These are phyloP conservation scores for Claviceps humidiphila DNA, from an alignment of 2,329 filamentous ascomycete genomes.

Conservation along the genomic window DNA sequence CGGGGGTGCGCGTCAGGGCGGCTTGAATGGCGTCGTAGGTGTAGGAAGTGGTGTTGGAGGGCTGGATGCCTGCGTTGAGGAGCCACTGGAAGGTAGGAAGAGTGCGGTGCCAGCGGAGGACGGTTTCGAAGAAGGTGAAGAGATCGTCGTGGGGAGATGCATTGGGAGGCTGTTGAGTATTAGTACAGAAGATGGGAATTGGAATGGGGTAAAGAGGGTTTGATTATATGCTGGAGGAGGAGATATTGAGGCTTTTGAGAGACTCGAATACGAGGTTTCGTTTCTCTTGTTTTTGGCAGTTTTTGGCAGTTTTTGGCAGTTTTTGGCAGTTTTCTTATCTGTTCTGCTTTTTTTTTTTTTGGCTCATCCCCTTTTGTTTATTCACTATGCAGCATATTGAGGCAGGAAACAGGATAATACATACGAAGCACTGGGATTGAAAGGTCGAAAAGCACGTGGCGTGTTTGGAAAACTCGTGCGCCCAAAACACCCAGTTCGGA, in stretches of 20 bases:
- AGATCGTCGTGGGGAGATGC: slow-evolving; percentile 45
- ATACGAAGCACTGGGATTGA: slow-evolving; percentile 46
- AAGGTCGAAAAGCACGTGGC: slow-evolving; percentile 56
- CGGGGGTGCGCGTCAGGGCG: slow-evolving; percentile 35
- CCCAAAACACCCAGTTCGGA: slow-evolving; percentile 49
- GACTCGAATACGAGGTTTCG: not conserved
- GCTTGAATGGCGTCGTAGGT: slow-evolving; percentile 37
- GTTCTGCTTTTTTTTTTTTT: no score
- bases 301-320: no score
- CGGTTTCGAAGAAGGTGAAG: slow-evolving; percentile 49
- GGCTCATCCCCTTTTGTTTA: not conserved
- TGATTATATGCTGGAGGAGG: slow-evolving; percentile 3
- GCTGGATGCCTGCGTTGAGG: slow-evolving; percentile 36
- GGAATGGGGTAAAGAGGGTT: slow-evolving; percentile 27
- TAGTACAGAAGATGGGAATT: no score
- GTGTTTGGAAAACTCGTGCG: slow-evolving; percentile 55
- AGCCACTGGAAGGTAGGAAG: slow-evolving; percentile 51
- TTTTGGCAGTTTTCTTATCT: not conserved
- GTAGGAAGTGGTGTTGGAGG: slow-evolving; percentile 46
- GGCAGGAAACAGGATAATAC: not conserved
- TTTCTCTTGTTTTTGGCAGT: not conserved
- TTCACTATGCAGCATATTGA: not conserved
- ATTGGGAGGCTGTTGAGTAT: slow-evolving; percentile 28
- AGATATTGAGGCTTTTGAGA: no score
- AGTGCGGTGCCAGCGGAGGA: slow-evolving; percentile 40